Conservation (phyloP, 2,329 filamentous ascomycete genomes). For the Colletotrichum agaves region DNA sequence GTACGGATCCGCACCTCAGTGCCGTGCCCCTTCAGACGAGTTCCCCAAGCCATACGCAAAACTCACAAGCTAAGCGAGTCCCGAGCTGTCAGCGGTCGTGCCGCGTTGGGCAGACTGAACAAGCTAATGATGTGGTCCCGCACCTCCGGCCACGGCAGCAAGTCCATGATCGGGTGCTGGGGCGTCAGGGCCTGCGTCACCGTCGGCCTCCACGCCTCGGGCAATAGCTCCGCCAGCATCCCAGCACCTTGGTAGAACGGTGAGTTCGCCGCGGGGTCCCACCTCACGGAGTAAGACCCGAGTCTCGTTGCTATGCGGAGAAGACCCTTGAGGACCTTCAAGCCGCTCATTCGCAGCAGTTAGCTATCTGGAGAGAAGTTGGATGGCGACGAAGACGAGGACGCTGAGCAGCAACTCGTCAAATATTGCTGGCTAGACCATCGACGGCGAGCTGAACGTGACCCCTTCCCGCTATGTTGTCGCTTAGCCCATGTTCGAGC, state of each 20-base stretch:
- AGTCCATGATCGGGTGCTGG: conserved; percentile 67
- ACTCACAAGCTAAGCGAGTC: conserved; percentile 59
- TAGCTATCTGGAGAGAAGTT: conserved; percentile 57
- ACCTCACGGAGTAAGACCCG: conserved; percentile 53
- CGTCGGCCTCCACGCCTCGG: conserved; percentile 61
- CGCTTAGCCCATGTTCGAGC: background rate
- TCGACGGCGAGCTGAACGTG: conserved; percentile 11
- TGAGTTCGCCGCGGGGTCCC: conserved; percentile 58
- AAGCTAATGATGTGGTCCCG: conserved; percentile 64
- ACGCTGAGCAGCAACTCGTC: background rate
- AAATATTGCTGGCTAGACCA: conserved; percentile 32
- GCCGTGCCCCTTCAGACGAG: conserved; percentile 59
- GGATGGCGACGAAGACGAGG: conserved; percentile 35
- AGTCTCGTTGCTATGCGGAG: conserved; percentile 60
- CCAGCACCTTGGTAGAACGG: conserved; percentile 53
- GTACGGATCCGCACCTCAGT: conserved; percentile 62
- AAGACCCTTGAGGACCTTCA: conserved; percentile 59
- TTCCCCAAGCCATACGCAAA: conserved; percentile 69
- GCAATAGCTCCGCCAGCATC: conserved; percentile 52
- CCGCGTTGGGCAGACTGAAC: conserved; percentile 58
- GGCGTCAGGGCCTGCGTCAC: conserved; percentile 58
- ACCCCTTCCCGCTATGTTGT: background rate
- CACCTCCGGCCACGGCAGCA: conserved; percentile 67
- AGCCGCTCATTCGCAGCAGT: conserved; percentile 58
- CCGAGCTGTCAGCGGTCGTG: conserved; percentile 59